These are phyloP conservation scores for Monilinia fructigena DNA, from an alignment of 2,329 filamentous ascomycete species.

Conservation along the genomic window DNA sequence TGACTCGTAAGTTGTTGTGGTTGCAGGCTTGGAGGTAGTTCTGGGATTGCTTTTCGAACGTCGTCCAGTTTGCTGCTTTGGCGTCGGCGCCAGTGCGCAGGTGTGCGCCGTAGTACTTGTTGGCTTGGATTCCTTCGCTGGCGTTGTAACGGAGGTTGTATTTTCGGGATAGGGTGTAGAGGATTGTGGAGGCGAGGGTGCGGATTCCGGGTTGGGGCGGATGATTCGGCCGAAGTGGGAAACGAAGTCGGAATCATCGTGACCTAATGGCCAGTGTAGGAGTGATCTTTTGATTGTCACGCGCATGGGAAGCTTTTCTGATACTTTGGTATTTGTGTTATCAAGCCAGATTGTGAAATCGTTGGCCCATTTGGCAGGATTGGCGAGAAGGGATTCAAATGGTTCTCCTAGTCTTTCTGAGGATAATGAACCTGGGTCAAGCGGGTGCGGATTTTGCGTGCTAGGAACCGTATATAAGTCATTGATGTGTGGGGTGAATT, in stretches of 20 bases:
- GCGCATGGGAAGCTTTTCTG: conserved; percentile 29
- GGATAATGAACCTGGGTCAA: conserved; percentile 16
- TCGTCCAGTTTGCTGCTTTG: conserved; percentile 14
- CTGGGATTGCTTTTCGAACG: conserved; percentile 3
- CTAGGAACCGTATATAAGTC: conserved; percentile 28
- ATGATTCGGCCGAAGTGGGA: conserved; percentile 31
- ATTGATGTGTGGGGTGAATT: conserved; percentile 26
- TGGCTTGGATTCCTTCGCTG: conserved; percentile 31
- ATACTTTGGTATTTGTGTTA: conserved; percentile 25
- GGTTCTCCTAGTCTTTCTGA: conserved; percentile 13
- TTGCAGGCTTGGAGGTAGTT: conserved; percentile 22
- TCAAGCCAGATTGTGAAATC: conserved; percentile 35
- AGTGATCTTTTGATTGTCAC: conserved; percentile 32
- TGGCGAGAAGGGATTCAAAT: conserved; percentile 9
- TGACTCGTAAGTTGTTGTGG: conserved; percentile 10
- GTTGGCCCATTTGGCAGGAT: conserved; percentile 31
- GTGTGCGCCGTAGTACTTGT: conserved; percentile 43
- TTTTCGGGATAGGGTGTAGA: conserved; percentile 38
- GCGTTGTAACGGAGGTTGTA: conserved; percentile 35
- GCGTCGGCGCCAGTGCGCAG: conserved; percentile 43
- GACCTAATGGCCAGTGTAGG: conserved; percentile 32
- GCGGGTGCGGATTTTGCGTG: conserved; percentile 17
- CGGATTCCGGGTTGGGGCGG: conserved; percentile 32
- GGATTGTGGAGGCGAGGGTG: conserved; percentile 30
- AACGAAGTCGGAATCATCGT: conserved; percentile 30